Evolutionary conservation across 805 yeast species (phyloP).

Genomic region (Lachancea thermotolerans): DNA sequence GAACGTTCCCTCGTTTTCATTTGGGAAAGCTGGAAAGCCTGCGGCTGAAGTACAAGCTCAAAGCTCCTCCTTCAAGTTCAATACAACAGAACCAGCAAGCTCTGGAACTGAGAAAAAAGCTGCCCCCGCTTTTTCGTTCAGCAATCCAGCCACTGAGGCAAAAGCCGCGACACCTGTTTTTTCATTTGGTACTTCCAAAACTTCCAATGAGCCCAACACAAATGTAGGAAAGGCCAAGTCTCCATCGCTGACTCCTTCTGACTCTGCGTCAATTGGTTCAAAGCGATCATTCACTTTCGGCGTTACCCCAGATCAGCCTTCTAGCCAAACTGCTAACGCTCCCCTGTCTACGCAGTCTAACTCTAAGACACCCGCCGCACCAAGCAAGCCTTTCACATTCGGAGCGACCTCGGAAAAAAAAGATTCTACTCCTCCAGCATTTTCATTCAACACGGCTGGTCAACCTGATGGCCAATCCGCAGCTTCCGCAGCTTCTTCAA

Average conservation of each 20-base stretch:
- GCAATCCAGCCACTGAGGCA: too few relatives aligned
- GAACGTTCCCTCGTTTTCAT: too few relatives aligned
- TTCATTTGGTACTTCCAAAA: background rate
- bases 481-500: background rate
- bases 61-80: too few relatives aligned
- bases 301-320: background rate
- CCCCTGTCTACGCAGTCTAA: background rate
- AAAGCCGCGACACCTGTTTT: background rate
- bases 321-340: background rate
- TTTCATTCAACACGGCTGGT: background rate
- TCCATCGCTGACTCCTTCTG: background rate
- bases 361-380: background rate
- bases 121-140: too few relatives aligned
- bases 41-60: too few relatives aligned
- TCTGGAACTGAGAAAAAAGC: too few relatives aligned
- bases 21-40: too few relatives aligned
- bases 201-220: background rate
- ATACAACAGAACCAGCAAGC: too few relatives aligned
- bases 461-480: background rate
- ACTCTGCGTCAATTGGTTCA: background rate
- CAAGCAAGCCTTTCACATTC: slow-evolving; percentile 1
- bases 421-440: background rate
- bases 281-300: slow-evolving; percentile 7
- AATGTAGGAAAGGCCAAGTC: too few relatives aligned
- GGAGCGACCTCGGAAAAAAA: slow-evolving; percentile 2